phyloP scores from a whole-genome alignment of 2,329 filamentous ascomycete species.

The Microdochium paspali region DNA sequence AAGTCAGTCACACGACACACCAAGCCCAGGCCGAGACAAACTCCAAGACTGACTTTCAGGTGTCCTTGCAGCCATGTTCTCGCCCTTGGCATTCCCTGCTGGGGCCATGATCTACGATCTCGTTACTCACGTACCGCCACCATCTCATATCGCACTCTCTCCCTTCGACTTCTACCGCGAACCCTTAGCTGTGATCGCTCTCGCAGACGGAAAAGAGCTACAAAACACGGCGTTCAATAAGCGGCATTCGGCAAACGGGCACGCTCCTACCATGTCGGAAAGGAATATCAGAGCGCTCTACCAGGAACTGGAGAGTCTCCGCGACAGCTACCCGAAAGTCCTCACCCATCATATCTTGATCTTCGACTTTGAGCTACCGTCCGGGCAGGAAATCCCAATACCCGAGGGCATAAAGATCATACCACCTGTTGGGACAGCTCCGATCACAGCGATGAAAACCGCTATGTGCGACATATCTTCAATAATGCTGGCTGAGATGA shows the following conservation, averaged over 20 bases:
- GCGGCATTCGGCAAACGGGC: constrained; percentile 40
- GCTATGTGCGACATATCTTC: constrained; percentile 73
- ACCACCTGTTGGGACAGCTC: constrained; percentile 58
- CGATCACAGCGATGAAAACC: constrained; percentile 71
- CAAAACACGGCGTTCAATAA: constrained; percentile 42
- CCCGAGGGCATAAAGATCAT: constrained; percentile 63
- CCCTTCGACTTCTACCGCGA: constrained; percentile 90
- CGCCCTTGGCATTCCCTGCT: constrained; percentile 75
- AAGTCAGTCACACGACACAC: constrained; percentile 48
- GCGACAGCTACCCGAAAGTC: constrained; percentile 65
- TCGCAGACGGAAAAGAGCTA: constrained; percentile 73
- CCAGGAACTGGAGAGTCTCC: constrained; percentile 61
- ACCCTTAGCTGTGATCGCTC: constrained; percentile 71
- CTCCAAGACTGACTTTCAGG: neutral
- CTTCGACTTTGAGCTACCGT: constrained; percentile 58
- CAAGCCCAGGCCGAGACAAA: neutral
- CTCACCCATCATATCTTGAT: constrained; percentile 71
- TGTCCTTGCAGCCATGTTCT: constrained; percentile 69
- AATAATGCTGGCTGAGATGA: constrained; percentile 65
- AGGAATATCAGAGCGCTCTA: constrained; percentile 49
- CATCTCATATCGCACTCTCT: constrained; percentile 68
- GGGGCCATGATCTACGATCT: constrained; percentile 86
- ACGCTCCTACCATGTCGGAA: constrained; percentile 39
- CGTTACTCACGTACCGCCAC: constrained; percentile 68
- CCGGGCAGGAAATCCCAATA: constrained; percentile 40